phyloP scores from a whole-genome alignment of 2,329 filamentous ascomycete species.

The Immersiporthe knoxdaviesiana region DNA sequence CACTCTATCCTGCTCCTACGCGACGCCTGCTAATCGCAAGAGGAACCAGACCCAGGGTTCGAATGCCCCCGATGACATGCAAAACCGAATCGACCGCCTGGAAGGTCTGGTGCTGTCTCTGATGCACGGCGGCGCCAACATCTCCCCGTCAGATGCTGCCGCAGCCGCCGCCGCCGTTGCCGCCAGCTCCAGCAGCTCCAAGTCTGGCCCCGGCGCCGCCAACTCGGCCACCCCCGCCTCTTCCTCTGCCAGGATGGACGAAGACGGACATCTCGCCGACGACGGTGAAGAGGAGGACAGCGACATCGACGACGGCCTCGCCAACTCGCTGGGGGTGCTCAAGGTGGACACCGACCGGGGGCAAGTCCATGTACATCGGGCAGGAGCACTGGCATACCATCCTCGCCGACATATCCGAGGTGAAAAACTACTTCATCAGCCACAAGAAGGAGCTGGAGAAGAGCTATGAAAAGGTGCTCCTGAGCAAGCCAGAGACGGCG shows the following conservation, averaged over 20 bases:
- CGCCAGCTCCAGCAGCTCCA: slow-evolving; percentile 36
- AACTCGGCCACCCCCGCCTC: slow-evolving; percentile 49
- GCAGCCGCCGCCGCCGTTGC: slow-evolving; percentile 39
- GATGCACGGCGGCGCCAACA: slow-evolving; percentile 80
- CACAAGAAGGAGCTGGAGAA: slow-evolving; percentile 90
- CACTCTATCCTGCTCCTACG: slow-evolving; percentile 82
- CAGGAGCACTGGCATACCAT: slow-evolving; percentile 84
- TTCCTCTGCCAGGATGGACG: slow-evolving; percentile 55
- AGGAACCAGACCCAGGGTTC: slow-evolving; percentile 67
- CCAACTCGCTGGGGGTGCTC: slow-evolving; percentile 77
- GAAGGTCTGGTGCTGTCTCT: slow-evolving; percentile 89
- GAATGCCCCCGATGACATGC: slow-evolving; percentile 87
- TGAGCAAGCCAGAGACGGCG: slow-evolving; percentile 63
- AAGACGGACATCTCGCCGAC: slow-evolving; percentile 55
- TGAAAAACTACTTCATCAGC: slow-evolving; percentile 83
- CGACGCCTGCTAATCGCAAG: slow-evolving; percentile 69
- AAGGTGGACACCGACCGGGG: slow-evolving; percentile 78
- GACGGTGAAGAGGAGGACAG: slow-evolving; percentile 67
- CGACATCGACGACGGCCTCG: slow-evolving; percentile 69
- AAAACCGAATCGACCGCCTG: slow-evolving; percentile 93
- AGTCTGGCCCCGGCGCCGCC: slow-evolving; percentile 38
- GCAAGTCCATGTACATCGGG: slow-evolving; percentile 79
- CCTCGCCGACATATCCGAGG: slow-evolving; percentile 82
- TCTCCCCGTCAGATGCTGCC: slow-evolving; percentile 43
- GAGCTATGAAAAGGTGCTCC: slow-evolving; percentile 76